Evolutionary conservation across 345 rosid genomes (phyloP), one percentile per base, ranked within the genome.

Genomic region (Syzygium jambos): DNA sequence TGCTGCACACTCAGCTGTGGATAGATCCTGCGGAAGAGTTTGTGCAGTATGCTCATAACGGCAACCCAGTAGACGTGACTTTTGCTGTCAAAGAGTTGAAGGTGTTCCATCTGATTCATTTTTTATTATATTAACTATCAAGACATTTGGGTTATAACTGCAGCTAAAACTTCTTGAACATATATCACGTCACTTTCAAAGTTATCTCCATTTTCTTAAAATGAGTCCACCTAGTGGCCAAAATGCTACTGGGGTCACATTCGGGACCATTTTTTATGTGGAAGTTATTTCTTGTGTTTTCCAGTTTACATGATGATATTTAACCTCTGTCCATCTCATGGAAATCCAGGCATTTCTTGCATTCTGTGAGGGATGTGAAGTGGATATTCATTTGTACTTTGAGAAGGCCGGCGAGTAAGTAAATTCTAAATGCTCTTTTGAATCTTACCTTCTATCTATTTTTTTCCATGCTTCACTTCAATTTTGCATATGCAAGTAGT

Each of bases 341-440:
- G 8, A 87, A 61, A 87, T 91, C 49, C 93, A 96, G 98, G 99
- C 99, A 65, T 96, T 97, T 90, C 94, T 95, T 86, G 89, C 98
- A 85, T 95, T 98, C 87, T 95, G 98, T 15, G 98, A 96, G 87
- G 96, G 96, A 63, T 95, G 96, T 87, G 98, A 95, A 92, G 94
- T 93, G 5, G 99, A 96, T 89, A 94, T 95, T 87, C 96, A 93
- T 88, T 87, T 95, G 52, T 95, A 92, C 87, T 93, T 95, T 86
- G 96, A 96, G 90, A 96, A 96, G 90, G 93, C 96, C 86, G 98
- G 99, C 91, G 93, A 96, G 99, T 95, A 98, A 94, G 98, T 91
- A 87, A 78, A 85, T 87, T 87, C 52, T 87, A 5, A 25, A 27
- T 46, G 2, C 21, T n/a, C 73, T 43, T 52, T 61, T 43, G 23